Evolutionary conservation across 2,329 filamentous ascomycete species (phyloP).

Genomic region (Geoglossum cookeanum): DNA sequence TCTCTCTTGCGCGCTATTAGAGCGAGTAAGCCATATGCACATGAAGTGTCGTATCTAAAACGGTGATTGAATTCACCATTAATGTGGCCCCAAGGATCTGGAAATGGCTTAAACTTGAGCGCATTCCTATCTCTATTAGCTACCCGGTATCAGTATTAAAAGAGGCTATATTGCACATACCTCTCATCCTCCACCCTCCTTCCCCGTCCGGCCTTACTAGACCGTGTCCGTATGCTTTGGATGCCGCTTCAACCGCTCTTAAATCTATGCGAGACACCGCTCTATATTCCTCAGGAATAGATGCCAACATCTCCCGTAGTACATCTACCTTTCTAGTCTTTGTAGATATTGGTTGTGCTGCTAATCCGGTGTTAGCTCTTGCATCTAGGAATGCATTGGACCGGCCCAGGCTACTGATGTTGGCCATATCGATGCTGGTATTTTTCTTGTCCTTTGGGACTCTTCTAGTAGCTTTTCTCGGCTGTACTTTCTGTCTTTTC

Average conservation of each 20-base stretch:
- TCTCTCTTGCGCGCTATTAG: not conserved
- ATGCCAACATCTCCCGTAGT: not conserved
- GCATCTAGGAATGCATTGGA: not conserved
- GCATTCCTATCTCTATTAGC: not conserved
- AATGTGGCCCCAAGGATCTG: not conserved
- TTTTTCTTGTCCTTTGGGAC: not conserved
- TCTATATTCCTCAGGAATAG: not conserved
- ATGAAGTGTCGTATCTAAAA: not conserved
- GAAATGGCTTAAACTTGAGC: not conserved
- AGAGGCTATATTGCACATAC: not conserved
- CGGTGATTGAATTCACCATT: not conserved
- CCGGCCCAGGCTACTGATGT: not conserved
- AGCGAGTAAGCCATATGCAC: not conserved
- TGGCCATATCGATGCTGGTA: not conserved
- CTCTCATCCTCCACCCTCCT: not conserved
- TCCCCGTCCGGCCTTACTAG: not conserved
- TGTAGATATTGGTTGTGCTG: not conserved
- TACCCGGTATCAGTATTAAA: not conserved
- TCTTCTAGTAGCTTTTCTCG: not conserved
- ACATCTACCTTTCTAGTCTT: not conserved
- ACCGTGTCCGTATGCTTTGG: not conserved
- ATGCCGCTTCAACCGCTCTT: not conserved
- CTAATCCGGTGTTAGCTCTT: not conserved
- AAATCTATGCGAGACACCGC: not conserved
- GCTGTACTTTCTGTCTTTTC: not conserved